These are phyloP conservation scores for Veloporphyrellus conicus DNA, from an alignment of 1,284 basidiomycete genomes.

Conservation along the genomic window DNA sequence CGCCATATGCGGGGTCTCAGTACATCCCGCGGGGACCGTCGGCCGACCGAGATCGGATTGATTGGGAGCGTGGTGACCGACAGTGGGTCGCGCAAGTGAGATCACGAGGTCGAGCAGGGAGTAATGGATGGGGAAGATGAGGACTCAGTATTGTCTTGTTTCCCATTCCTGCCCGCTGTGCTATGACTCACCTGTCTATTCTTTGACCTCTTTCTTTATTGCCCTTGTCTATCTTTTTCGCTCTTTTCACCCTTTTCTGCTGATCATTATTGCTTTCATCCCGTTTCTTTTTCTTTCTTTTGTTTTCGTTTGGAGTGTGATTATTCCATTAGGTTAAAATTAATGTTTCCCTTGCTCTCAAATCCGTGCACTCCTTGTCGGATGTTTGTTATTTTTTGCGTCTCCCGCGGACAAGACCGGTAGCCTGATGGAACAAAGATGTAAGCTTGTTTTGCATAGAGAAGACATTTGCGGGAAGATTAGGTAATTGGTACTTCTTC, in stretches of 20 bases:
- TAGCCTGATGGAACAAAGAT: constrained; percentile 13
- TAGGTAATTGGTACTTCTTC: constrained; percentile 7
- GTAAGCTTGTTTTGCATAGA: constrained; percentile 1
- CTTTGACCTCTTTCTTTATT: constrained; percentile 1
- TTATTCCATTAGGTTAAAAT: constrained; percentile 15
- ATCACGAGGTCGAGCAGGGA: constrained; percentile 30
- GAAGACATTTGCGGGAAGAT: too few species aligned
- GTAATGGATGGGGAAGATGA: constrained; percentile 33
- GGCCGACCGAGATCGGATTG: constrained; percentile 41
- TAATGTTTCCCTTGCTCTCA: constrained; percentile 10
- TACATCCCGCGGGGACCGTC: constrained; percentile 42
- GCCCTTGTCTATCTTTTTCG: not conserved
- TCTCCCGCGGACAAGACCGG: not conserved
- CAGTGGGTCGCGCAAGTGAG: constrained; percentile 26
- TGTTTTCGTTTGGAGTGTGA: constrained; percentile 6
- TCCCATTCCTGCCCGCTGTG: constrained; percentile 12
- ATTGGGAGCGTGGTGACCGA: constrained; percentile 37
- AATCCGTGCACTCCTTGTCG: not conserved
- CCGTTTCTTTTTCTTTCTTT: not conserved
- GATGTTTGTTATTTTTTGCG: not conserved
- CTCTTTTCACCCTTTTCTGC: constrained; percentile 2
- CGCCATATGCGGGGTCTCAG: constrained; percentile 25
- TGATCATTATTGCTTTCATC: constrained; percentile 35
- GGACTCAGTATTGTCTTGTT: not conserved
- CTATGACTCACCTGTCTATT: constrained; percentile 7